Conservation (phyloP, 2,329 filamentous ascomycete genomes). For the Fusarium nodosum region DNA sequence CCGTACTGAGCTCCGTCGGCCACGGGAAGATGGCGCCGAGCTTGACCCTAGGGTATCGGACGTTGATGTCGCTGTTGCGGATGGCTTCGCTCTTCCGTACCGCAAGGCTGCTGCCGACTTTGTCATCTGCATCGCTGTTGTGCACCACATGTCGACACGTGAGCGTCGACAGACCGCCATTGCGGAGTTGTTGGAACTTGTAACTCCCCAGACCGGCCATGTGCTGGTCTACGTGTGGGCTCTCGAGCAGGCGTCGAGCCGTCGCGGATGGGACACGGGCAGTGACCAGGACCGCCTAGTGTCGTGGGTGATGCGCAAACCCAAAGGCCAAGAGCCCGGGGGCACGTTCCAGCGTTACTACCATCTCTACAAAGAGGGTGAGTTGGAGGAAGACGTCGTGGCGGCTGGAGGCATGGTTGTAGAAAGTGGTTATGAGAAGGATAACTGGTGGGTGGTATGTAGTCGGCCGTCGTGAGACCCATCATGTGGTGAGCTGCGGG, state of each 20-base stretch:
- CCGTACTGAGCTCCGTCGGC: conserved; percentile 47
- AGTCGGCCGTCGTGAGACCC: conserved; percentile 47
- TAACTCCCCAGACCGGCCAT: conserved; percentile 72
- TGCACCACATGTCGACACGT: conserved; percentile 90
- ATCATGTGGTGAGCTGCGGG: conserved; percentile 18
- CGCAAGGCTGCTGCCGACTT: conserved; percentile 75
- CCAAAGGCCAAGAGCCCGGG: conserved; percentile 54
- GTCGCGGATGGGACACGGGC: conserved; percentile 88
- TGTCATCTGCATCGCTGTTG: conserved; percentile 91
- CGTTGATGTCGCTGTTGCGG: conserved; percentile 81
- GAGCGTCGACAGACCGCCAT: conserved; percentile 81
- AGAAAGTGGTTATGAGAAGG: conserved; percentile 90
- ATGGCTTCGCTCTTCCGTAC: conserved; percentile 87
- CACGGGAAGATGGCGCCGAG: conserved; percentile 29
- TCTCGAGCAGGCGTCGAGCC: conserved; percentile 87
- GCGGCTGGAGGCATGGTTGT: conserved; percentile 81
- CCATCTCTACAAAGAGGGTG: conserved; percentile 88
- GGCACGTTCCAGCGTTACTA: conserved; percentile 90
- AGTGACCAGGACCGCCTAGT: conserved; percentile 93
- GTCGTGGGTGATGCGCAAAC: conserved; percentile 82
- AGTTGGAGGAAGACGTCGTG: conserved; percentile 84
- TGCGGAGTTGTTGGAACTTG: conserved; percentile 74
- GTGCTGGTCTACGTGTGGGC: conserved; percentile 95
- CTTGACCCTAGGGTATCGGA: conserved; percentile 52
- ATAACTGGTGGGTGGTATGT: conserved; percentile 96